Evolutionary conservation across 2,329 filamentous ascomycete species (phyloP).

Genomic region (Epichloe sibirici): DNA sequence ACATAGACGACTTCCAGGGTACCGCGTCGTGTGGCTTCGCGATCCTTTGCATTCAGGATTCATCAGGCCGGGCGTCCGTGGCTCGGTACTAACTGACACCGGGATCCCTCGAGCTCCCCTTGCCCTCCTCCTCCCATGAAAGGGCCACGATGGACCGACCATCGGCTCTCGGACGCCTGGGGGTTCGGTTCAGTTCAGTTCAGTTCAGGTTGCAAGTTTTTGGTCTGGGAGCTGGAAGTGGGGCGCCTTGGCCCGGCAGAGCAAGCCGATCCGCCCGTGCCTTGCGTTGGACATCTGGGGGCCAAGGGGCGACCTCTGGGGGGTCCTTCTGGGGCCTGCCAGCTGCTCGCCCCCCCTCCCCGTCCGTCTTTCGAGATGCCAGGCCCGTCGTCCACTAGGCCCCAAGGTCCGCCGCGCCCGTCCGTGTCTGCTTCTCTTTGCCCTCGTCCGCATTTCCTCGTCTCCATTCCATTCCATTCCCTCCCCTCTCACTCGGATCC

Average conservation of each 20-base stretch:
- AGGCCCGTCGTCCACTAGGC: neutral
- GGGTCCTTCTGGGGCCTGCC: neutral
- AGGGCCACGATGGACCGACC: too few relatives aligned
- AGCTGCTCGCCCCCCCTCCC: conserved; percentile 2
- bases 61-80: too few relatives aligned
- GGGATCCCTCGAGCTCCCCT: too few relatives aligned
- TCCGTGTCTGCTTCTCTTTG: conserved; percentile 6
- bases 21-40: too few relatives aligned
- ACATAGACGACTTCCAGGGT: too few relatives aligned
- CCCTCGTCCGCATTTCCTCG: conserved; percentile 3
- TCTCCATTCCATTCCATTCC: neutral
- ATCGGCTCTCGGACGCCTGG: neutral
- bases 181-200: neutral
- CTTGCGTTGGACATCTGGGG: neutral
- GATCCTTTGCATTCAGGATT: too few relatives aligned
- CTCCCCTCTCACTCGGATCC: neutral
- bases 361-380: conserved; percentile 4
- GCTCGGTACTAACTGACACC: too few relatives aligned
- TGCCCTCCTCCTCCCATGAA: too few relatives aligned
- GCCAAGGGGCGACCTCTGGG: too few relatives aligned
- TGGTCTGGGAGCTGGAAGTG: neutral
- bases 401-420: conserved; percentile 6
- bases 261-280: conserved; percentile 7
- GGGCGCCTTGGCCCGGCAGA: conserved; percentile 3
- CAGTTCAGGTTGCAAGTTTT: too few relatives aligned